Evolutionary conservation across 208 protist genomes (phyloP).

Genomic region (Crithidia fasciculata): DNA sequence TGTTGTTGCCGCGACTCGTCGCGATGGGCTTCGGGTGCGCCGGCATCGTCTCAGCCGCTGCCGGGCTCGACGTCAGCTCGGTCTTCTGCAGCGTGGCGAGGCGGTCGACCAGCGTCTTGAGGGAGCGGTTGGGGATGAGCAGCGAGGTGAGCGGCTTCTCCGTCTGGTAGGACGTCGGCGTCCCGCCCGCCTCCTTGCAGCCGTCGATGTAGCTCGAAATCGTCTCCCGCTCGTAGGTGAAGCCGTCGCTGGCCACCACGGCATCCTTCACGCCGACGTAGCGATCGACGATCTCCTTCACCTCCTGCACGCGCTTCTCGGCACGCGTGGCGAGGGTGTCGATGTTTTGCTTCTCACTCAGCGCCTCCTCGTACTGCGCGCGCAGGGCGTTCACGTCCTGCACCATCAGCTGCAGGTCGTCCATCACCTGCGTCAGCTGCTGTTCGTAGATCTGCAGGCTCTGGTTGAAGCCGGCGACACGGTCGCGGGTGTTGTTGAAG

Average conservation of each 20-base stretch:
- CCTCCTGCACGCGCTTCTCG: constrained; percentile 60
- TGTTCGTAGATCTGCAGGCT: constrained; percentile 58
- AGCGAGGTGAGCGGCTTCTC: constrained; percentile 63
- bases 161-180: constrained; percentile 78
- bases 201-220: constrained; percentile 81
- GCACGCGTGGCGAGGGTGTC: constrained; percentile 43
- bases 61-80: constrained; percentile 17
- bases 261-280: constrained; percentile 82
- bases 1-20: constrained; percentile 8
- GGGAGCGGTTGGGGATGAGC: constrained; percentile 81
- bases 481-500: constrained; percentile 53
- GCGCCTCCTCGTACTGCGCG: constrained; percentile 65
- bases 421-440: constrained; percentile 45
- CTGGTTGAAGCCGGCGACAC: constrained; percentile 36
- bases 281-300: constrained; percentile 62
- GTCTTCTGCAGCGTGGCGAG: constrained; percentile 43
- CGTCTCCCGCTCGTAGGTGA: constrained; percentile 89
- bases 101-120: constrained; percentile 82
- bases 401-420: constrained; percentile 45
- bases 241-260: constrained; percentile 90
- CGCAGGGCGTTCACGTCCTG: constrained; percentile 54
- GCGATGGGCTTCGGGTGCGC: constrained; percentile 21
- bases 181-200: constrained; percentile 50
- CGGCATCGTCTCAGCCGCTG: constrained; percentile 7
- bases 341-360: constrained; percentile 61